Evolutionary conservation across 192 early-diverging fungal species (phyloP), one percentile per base, ranked within the genome.

Genomic region (Phycomyces blakesleeanus): DNA sequence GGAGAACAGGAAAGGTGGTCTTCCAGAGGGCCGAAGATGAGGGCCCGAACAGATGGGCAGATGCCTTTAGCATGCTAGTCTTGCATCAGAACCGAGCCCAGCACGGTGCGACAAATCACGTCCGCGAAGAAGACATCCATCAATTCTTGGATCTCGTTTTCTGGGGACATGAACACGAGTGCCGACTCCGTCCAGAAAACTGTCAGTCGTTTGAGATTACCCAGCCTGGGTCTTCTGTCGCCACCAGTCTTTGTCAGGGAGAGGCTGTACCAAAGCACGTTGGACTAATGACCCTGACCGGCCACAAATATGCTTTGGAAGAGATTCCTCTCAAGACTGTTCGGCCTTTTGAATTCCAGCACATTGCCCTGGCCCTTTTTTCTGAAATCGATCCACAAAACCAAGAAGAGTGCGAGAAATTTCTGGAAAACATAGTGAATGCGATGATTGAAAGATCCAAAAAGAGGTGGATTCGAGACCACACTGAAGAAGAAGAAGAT

Each of bases 121-220:
- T 98, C 27, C 93, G 93, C 0, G 92, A 94, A 70, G 78, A 80
- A n/a, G 93, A 89, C 63, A 67, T 98, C 25, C 86, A 88, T 50
- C 71, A 78, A 15, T 93, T 93, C 68, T 69, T 98, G 29, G 77
- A 98, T 55, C 63, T 98, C 16, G 78, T 96, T 11, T 55, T 98
- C 2, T 98, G 96, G 96, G 96, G 96, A 5, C 96, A 98, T 67
- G 96, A 98, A 77, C 96, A 98, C 75, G 93, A 98, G 66, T 98
- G 93, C 68, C 73, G 78, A 44, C 87, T 97, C 14, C 87, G 92
- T 41, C 90, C 91, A 1, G 82, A 81, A 51, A 74, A 80, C 61
- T 89, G 86, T 69, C 76, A 80, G 14, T 74, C 83, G 20, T 94
- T 94, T 61, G 82, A 87, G 44, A 85, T 98, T 12, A 89, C 88